These are phyloP conservation scores for Backusella parvicylindrica DNA, from an alignment of 192 early-diverging fungal species.

Conservation along the genomic window DNA sequence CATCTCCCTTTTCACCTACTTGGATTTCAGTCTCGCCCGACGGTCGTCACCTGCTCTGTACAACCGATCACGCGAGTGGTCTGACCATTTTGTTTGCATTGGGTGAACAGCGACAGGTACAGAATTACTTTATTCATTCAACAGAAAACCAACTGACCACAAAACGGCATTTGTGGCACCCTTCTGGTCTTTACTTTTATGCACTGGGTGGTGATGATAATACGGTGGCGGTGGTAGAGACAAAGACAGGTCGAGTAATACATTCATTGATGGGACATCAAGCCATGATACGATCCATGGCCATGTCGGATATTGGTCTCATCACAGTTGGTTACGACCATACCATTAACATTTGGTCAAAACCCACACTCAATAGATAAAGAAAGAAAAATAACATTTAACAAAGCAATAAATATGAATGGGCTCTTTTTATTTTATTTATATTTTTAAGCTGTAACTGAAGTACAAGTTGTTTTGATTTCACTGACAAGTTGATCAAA, in stretches of 20 bases:
- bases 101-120: slow-evolving; percentile 42
- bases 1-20: slow-evolving; percentile 63
- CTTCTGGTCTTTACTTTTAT: slow-evolving; percentile 58
- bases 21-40: slow-evolving; percentile 55
- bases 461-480: slow-evolving; percentile 39
- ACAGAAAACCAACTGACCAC: slow-evolving; percentile 55
- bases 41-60: slow-evolving; percentile 55
- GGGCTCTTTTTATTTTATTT: neutral
- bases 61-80: slow-evolving; percentile 59
- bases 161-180: slow-evolving; percentile 60
- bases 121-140: slow-evolving; percentile 57
- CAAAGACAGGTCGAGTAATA: slow-evolving; percentile 42
- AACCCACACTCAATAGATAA: neutral
- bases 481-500: slow-evolving; percentile 48
- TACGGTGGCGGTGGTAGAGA: slow-evolving; percentile 48
- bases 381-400: no score
- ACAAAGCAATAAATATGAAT: neutral
- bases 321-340: slow-evolving; percentile 62
- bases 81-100: slow-evolving; percentile 58
- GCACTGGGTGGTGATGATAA: slow-evolving; percentile 61
- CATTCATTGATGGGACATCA: slow-evolving; percentile 54
- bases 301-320: slow-evolving; percentile 39
- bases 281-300: slow-evolving; percentile 47
- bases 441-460: neutral
- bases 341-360: slow-evolving; percentile 49